Evolutionary conservation across 1,284 basidiomycete genomes (phyloP).

Genomic region (Cryptococcus wingfieldii): DNA sequence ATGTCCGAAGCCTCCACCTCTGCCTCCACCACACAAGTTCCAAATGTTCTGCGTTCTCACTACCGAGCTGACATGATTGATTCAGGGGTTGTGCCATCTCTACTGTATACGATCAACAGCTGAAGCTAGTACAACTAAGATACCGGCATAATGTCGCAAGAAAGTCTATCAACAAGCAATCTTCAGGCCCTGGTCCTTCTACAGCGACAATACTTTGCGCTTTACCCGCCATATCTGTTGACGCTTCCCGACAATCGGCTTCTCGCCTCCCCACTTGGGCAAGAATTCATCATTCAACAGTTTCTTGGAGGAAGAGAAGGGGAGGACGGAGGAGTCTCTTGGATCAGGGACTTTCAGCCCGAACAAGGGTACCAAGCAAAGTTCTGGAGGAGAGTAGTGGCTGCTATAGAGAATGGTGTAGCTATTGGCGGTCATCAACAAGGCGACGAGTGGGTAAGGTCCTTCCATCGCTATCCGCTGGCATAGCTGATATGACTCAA

Average conservation of each 20-base stretch:
- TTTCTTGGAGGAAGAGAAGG: conserved; percentile 1
- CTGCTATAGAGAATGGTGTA: background rate
- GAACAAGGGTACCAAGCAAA: conserved; percentile 5
- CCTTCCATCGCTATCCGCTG: background rate
- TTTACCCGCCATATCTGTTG: conserved; percentile 40
- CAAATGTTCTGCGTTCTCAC: too few species aligned
- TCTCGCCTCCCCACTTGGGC: conserved; percentile 14
- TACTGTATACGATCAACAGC: background rate
- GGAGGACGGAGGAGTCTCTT: background rate
- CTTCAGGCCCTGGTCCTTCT: conserved; percentile 13
- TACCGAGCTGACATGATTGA: too few species aligned
- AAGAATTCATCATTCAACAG: conserved; percentile 20
- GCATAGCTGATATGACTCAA: conserved; percentile 3
- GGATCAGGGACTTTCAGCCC: background rate
- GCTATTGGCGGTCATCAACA: background rate
- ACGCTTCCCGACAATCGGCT: conserved; percentile 14
- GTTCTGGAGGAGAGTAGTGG: conserved; percentile 2
- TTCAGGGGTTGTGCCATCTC: background rate
- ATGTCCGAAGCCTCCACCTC: background rate
- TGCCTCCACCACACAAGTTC: background rate
- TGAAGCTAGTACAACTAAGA: background rate
- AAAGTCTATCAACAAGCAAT: background rate
- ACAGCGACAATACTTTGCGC: conserved; percentile 37
- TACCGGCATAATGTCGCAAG: background rate
- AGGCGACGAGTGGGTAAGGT: background rate